These are phyloP conservation scores for Monosporascus sp. DNA, from an alignment of 2,329 filamentous ascomycete genomes.

Conservation along the genomic window DNA sequence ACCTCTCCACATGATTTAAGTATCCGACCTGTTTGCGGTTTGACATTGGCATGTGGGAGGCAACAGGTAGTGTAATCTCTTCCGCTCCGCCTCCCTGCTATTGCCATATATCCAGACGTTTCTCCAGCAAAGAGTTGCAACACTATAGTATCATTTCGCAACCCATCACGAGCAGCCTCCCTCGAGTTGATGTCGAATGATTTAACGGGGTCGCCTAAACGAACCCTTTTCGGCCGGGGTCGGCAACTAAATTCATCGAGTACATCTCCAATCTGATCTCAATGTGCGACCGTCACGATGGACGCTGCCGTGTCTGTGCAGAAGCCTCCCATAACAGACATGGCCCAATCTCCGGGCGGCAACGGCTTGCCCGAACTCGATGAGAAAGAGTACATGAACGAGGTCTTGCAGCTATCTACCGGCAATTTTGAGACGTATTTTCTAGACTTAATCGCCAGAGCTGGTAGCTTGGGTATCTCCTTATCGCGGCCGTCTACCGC, in stretches of 20 bases:
- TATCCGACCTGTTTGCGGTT: no score
- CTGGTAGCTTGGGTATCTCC: constrained; percentile 31
- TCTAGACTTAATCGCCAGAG: constrained; percentile 28
- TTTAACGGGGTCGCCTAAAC: not conserved
- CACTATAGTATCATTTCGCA: not conserved
- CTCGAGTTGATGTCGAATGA: not conserved
- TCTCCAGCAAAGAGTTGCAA: no score
- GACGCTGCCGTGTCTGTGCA: constrained; percentile 13
- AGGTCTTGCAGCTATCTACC: constrained; percentile 21
- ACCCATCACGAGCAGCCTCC: not conserved
- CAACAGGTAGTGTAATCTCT: no score
- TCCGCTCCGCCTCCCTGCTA: no score
- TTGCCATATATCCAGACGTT: no score
- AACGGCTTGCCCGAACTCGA: constrained; percentile 20
- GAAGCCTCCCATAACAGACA: constrained; percentile 12
- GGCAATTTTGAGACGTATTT: constrained; percentile 18
- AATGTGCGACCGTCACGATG: not conserved
- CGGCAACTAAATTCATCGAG: no score
- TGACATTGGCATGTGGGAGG: no score
- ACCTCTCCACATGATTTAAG: not conserved
- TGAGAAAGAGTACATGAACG: constrained; percentile 22
- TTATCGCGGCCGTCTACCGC: constrained; percentile 21
- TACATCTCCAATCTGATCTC: not conserved
- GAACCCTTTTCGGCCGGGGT: not conserved
- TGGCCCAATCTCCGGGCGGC: constrained; percentile 7